These are phyloP conservation scores for Quercus bicolor DNA, from an alignment of 306 rosid genomes.

Conservation along the genomic window DNA sequence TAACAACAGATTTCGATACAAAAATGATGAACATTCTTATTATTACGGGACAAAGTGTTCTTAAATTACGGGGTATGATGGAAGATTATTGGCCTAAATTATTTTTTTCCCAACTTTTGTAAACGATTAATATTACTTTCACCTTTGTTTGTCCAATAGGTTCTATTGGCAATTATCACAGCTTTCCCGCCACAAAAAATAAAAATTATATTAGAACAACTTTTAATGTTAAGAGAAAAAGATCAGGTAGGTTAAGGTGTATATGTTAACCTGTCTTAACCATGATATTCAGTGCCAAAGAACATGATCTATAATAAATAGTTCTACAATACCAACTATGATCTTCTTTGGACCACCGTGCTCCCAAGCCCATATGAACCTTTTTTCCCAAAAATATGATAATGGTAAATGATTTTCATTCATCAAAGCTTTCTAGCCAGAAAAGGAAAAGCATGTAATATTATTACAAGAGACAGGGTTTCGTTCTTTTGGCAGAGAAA, in stretches of 20 bases:
- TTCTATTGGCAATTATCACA: conserved; percentile 26
- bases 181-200: conserved; percentile 19
- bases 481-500: no score
- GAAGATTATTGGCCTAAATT: conserved; percentile 4
- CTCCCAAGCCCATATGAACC: no score
- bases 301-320: neutral
- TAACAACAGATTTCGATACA: conserved; percentile 13
- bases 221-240: neutral
- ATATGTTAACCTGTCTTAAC: neutral
- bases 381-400: no score
- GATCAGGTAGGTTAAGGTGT: neutral
- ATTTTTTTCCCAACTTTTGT: conserved; percentile 16
- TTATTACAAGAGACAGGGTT: neutral
- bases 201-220: neutral
- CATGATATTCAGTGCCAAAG: conserved; percentile 23
- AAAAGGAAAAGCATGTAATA: neutral
- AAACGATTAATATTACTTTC: conserved; percentile 30
- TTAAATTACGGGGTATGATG: conserved; percentile 32
- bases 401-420: no score
- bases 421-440: neutral
- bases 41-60: conserved; percentile 41
- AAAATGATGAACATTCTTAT: conserved; percentile 14
- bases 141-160: conserved; percentile 10
- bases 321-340: no score
- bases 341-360: no score